Evolutionary conservation across 2,329 filamentous ascomycete genomes (phyloP).

Genomic region (Lecanicillium sp.): DNA sequence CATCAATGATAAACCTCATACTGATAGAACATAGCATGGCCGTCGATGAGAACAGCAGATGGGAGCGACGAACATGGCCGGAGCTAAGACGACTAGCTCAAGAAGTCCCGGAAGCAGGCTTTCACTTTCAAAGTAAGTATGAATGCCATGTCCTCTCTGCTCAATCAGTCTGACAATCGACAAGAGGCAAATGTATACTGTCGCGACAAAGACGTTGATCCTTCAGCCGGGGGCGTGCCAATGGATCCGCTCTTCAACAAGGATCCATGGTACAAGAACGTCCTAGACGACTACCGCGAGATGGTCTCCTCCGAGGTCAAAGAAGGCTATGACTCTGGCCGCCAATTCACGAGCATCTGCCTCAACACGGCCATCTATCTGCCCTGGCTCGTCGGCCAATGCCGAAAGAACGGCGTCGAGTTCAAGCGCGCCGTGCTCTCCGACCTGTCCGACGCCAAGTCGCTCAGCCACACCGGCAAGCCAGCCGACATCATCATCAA

Average conservation of each 20-base stretch:
- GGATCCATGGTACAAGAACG: constrained; percentile 67
- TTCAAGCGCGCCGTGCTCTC: constrained; percentile 55
- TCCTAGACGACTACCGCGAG: constrained; percentile 63
- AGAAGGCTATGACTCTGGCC: constrained; percentile 61
- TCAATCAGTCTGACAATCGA: neutral
- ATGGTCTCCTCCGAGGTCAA: constrained; percentile 52
- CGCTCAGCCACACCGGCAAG: constrained; percentile 42
- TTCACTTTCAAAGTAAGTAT: constrained; percentile 63
- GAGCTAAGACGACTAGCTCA: constrained; percentile 52
- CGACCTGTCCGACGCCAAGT: constrained; percentile 65
- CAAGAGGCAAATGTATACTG: constrained; percentile 43
- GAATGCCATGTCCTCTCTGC: no score
- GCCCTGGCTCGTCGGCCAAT: constrained; percentile 76
- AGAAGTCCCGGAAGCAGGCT: constrained; percentile 66
- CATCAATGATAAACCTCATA: constrained; percentile 3
- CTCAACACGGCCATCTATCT: constrained; percentile 89
- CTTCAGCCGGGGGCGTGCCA: constrained; percentile 31
- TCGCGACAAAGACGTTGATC: constrained; percentile 53
- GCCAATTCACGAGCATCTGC: constrained; percentile 75
- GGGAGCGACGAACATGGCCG: constrained; percentile 59
- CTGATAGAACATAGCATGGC: constrained; percentile 32
- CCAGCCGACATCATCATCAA: constrained; percentile 70
- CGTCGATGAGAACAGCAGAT: constrained; percentile 34
- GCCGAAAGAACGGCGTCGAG: constrained; percentile 62
- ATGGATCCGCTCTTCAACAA: constrained; percentile 58